Percentiles rank a stretch among this genome's conserved stretches.
phyloP scores from a whole-genome alignment of 192 early-diverging fungal species.

The Dissophora globulifera region DNA sequence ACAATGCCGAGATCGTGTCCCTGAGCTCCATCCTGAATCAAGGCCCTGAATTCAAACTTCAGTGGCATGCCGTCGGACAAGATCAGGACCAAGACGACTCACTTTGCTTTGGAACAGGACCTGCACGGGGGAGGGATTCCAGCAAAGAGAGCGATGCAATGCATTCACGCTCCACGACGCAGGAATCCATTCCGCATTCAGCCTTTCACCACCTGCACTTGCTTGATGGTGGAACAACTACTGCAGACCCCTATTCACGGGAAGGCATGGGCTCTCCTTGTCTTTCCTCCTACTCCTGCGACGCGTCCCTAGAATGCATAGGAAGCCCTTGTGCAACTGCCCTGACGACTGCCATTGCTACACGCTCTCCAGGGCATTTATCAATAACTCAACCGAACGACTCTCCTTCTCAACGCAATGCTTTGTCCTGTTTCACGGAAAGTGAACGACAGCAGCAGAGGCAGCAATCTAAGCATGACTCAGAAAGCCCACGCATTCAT shows the following conservation, averaged over 20 bases:
- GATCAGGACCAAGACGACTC: constrained; percentile 1
- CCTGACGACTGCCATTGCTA: neutral
- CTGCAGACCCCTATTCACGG: neutral
- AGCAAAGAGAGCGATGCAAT: neutral
- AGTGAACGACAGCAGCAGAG: no score
- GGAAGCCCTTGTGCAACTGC: neutral
- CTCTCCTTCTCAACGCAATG: neutral
- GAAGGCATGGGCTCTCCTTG: constrained; percentile 17
- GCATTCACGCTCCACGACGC: constrained; percentile 10
- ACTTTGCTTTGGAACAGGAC: neutral
- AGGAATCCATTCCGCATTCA: neutral
- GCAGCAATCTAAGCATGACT: no score
- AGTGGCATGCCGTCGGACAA: constrained; percentile 38
- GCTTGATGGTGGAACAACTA: constrained; percentile 24
- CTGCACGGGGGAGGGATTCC: neutral
- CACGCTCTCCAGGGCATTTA: neutral
- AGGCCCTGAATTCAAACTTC: constrained; percentile 37
- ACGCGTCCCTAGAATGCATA: constrained; percentile 3
- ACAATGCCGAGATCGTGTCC: constrained; percentile 34
- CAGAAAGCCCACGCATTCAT: neutral
- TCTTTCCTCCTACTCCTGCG: no score
- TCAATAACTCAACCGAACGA: neutral
- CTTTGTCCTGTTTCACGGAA: no score
- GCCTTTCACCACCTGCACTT: neutral
- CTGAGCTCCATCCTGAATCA: constrained; percentile 46